These are phyloP conservation scores for Rhizomucor pusillus DNA, from an alignment of 371 early-diverging fungal genomes.

Conservation along the genomic window DNA sequence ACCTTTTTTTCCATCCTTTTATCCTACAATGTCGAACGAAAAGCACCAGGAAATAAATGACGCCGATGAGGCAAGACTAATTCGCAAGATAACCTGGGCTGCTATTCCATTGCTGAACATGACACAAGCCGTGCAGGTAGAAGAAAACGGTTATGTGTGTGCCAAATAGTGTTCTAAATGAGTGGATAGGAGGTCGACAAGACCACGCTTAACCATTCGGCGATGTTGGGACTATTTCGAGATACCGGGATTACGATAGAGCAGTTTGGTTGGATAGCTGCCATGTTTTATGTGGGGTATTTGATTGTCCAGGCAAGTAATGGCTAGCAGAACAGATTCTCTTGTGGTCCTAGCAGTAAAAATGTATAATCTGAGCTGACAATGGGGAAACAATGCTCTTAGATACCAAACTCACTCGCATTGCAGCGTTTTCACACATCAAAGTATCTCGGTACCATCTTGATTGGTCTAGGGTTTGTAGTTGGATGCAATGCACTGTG, in stretches of 20 bases:
- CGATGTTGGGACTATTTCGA: slow-evolving; percentile 22
- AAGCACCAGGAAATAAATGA: too few relatives aligned
- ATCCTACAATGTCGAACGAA: too few relatives aligned
- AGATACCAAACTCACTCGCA: slow-evolving; percentile 37
- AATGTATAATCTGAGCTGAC: too few relatives aligned
- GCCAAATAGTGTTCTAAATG: too few relatives aligned
- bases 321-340: too few relatives aligned
- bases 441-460: slow-evolving; percentile 30
- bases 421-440: slow-evolving; percentile 28
- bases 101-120: slow-evolving; percentile 13
- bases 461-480: slow-evolving; percentile 28
- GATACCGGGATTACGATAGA: slow-evolving; percentile 17
- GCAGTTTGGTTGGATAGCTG: slow-evolving; percentile 31
- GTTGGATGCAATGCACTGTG: slow-evolving; percentile 22
- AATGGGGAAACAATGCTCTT: too few relatives aligned
- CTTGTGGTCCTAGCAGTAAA: too few relatives aligned
- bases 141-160: too few relatives aligned
- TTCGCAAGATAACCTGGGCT: slow-evolving; percentile 13
- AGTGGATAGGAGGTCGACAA: slow-evolving; percentile 30
- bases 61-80: slow-evolving; percentile 2
- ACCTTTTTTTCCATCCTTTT: too few relatives aligned
- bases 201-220: slow-evolving; percentile 23
- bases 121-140: slow-evolving; percentile 18
- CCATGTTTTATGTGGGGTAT: slow-evolving; percentile 37
- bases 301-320: slow-evolving; percentile 30